Evolutionary conservation across 1,139 yeast genomes (phyloP).

Genomic region (Debaryomyces robertsiae): DNA sequence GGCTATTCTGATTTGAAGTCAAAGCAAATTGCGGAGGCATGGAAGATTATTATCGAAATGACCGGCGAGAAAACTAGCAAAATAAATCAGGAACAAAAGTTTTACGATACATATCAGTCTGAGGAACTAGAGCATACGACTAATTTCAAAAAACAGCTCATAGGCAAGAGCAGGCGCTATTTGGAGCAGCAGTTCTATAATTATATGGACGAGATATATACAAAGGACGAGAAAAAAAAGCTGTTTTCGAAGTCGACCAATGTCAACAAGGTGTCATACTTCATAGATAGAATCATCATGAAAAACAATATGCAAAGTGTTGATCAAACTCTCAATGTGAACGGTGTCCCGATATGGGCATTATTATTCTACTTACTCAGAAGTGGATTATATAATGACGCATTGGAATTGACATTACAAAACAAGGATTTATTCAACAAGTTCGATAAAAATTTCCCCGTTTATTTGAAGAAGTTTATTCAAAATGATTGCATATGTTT

Average conservation of each 20-base stretch:
- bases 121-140: slow-evolving; percentile 20
- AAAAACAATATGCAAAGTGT: slow-evolving; percentile 36
- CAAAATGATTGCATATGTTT: slow-evolving; percentile 55
- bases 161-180: slow-evolving; percentile 57
- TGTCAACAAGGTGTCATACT: slow-evolving; percentile 69
- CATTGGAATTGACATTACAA: slow-evolving; percentile 46
- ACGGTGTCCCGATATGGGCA: slow-evolving; percentile 93
- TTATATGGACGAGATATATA: slow-evolving; percentile 71
- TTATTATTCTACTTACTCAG: slow-evolving; percentile 80
- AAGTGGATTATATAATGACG: slow-evolving; percentile 80
- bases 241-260: slow-evolving; percentile 60
- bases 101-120: slow-evolving; percentile 36
- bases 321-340: slow-evolving; percentile 51
- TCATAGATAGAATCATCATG: slow-evolving; percentile 55
- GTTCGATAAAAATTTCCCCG: slow-evolving; percentile 82
- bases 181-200: slow-evolving; percentile 79
- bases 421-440: slow-evolving; percentile 65
- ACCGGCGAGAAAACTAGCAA: slow-evolving; percentile 40
- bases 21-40: slow-evolving; percentile 64
- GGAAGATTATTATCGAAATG: slow-evolving; percentile 56
- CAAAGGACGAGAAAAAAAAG: slow-evolving; percentile 57
- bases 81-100: slow-evolving; percentile 49
- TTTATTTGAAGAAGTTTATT: slow-evolving; percentile 73
- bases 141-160: slow-evolving; percentile 50
- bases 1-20: slow-evolving; percentile 57